These are phyloP conservation scores for Salvia splendens DNA, from an alignment of 257 asterid genomes.

Conservation along the genomic window DNA sequence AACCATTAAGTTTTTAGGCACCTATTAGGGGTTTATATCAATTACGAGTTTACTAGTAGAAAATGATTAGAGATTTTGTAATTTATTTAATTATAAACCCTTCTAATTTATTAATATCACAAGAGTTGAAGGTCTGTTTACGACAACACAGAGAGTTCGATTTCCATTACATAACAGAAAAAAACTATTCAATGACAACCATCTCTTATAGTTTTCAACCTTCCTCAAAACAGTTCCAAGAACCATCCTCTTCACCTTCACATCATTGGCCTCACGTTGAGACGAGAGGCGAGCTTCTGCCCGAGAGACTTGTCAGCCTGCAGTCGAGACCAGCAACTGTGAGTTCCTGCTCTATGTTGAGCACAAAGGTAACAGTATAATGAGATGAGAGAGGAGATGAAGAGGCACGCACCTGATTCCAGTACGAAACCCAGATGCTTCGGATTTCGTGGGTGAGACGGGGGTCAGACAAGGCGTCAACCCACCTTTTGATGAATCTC, in stretches of 20 bases:
- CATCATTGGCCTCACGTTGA: constrained; percentile 68
- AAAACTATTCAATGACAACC: constrained; percentile 6
- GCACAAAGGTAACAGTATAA: neutral
- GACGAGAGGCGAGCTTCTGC: constrained; percentile 71
- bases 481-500: constrained; percentile 53
- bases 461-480: constrained; percentile 59
- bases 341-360: neutral
- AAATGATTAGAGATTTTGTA: no score
- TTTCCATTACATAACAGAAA: constrained; percentile 23
- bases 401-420: constrained; percentile 51
- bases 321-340: constrained; percentile 15
- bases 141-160: constrained; percentile 21
- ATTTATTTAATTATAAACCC: neutral
- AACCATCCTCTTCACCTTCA: constrained; percentile 40
- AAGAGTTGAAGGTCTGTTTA: neutral
- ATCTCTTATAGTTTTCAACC: constrained; percentile 5
- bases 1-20: no score
- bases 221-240: constrained; percentile 3
- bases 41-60: no score
- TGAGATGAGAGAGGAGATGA: neutral
- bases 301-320: constrained; percentile 80
- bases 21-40: no score
- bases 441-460: constrained; percentile 72
- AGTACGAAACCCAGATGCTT: constrained; percentile 65
- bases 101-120: constrained; percentile 32